Evolutionary conservation across 2,329 filamentous ascomycete species (phyloP), one percentile per base, ranked within the genome.

Genomic region (Epichloe brachyelytri): DNA sequence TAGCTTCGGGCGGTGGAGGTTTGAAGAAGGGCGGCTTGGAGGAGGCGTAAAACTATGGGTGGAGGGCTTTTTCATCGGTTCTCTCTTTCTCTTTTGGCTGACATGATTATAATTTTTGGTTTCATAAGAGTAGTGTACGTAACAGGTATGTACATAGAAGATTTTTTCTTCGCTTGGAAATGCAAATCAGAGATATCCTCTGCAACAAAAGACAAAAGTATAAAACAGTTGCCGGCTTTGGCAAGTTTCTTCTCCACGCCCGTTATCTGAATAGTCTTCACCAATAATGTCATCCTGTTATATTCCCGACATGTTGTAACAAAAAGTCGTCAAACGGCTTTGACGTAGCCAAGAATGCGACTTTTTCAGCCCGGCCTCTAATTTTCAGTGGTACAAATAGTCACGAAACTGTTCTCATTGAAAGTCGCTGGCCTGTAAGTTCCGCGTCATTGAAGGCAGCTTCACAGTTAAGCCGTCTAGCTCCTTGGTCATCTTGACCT

Each of bases 361-460:
- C 10, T 30, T 15, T 15, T 30, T 14, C 41, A 15, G 11, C 41
- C 22, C 22, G 11, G 22, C 14, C 22, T 6, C 41, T 20, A 4
- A 5, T n/a, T 17, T 5, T 17, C 20, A 17, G 7, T 17, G 14
- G 22, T 17, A 44, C 41, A 44, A 5, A 14, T 6, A 15, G 12
- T 11, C 22, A 15, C 14, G 15, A 26, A 20, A 15, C 8, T 15
- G 1, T 19, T 34, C 30, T 54, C 46, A 54, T 60, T 75, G 72
- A 61, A 98, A 98, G 70, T 98, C 93, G 67, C 88, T 95, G 14
- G 88, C 88, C 71, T 98, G 93, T 69, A 98, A 63, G 64, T 98
- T 98, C 66, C 93, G 78, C 57, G 93, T 97, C 89, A 96, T 96
- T 38, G 82, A 82, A 12, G 93, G 93, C 62, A 98, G 70, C 67